phyloP scores from a whole-genome alignment of 1,139 yeast genomes.

The Kodamaea anthophila region DNA sequence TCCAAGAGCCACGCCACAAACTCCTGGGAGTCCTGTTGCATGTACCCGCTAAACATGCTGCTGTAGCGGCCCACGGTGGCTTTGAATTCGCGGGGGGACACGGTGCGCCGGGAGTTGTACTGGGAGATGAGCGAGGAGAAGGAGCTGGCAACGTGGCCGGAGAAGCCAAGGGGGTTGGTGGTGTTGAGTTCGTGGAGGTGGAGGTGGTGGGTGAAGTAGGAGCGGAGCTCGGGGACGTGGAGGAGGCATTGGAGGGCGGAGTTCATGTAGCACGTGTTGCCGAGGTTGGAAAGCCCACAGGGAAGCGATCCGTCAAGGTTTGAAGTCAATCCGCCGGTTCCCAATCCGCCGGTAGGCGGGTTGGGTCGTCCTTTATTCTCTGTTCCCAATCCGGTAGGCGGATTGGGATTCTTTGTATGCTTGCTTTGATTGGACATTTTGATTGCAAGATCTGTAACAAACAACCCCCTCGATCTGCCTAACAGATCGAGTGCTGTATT shows the following conservation, averaged over 20 bases:
- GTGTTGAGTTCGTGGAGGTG: conserved; percentile 63
- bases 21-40: conserved; percentile 96
- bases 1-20: conserved; percentile 84
- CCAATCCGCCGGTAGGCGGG: too few species aligned
- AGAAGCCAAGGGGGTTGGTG: conserved; percentile 78
- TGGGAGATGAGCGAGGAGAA: conserved; percentile 60
- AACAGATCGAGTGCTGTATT: not conserved
- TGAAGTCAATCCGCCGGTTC: too few species aligned
- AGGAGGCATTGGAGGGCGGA: conserved; percentile 88
- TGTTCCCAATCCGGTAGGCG: too few species aligned
- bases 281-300: conserved; percentile 71
- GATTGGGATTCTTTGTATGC: too few species aligned
- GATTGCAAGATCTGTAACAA: too few species aligned
- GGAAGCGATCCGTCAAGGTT: not conserved
- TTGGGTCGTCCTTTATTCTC: not conserved
- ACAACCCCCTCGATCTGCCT: too few species aligned
- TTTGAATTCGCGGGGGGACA: conserved; percentile 74
- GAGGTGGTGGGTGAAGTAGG: conserved; percentile 63
- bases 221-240: conserved; percentile 79
- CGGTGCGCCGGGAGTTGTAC: conserved; percentile 6
- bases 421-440: not conserved
- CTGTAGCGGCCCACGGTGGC: conserved; percentile 73
- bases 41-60: conserved; percentile 78
- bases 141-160: conserved; percentile 72
- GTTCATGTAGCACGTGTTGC: conserved; percentile 96